phyloP scores from a whole-genome alignment of 2,329 filamentous ascomycete species.

The Microdochium paspali region DNA sequence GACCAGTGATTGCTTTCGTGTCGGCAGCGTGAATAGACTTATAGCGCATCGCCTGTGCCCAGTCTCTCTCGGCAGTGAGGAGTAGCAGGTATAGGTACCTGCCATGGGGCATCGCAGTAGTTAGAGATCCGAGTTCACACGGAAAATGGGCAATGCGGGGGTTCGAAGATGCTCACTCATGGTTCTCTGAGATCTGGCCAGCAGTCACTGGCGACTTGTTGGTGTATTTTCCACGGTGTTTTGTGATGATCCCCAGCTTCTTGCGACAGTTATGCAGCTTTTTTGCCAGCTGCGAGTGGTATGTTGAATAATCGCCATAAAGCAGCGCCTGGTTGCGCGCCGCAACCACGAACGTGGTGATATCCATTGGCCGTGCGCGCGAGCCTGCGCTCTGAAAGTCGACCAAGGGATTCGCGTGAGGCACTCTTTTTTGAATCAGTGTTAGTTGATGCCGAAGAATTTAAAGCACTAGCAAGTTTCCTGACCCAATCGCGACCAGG shows the following conservation, averaged over 20 bases:
- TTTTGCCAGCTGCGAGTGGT: conserved; percentile 70
- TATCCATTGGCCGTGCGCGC: conserved; percentile 57
- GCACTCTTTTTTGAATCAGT: too few relatives aligned
- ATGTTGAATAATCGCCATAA: conserved; percentile 80
- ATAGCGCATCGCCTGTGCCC: conserved; percentile 93
- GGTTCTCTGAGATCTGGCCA: conserved; percentile 63
- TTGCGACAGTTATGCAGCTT: conserved; percentile 75
- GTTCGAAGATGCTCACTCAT: conserved; percentile 52
- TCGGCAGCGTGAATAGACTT: conserved; percentile 75
- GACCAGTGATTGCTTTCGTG: conserved; percentile 68
- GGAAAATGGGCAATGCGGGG: background rate
- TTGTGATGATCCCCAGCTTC: conserved; percentile 75
- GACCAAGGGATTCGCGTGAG: too few relatives aligned
- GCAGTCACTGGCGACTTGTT: conserved; percentile 62
- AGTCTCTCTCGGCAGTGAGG: conserved; percentile 80
- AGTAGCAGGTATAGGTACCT: conserved; percentile 75
- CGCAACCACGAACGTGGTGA: conserved; percentile 74
- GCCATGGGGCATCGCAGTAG: conserved; percentile 2
- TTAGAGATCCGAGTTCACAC: conserved; percentile 3
- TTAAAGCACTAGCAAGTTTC: too few relatives aligned
- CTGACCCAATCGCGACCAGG: too few relatives aligned
- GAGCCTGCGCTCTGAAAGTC: background rate
- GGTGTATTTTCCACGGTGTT: conserved; percentile 78
- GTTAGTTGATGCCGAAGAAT: too few relatives aligned
- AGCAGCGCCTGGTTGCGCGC: conserved; percentile 77